Evolutionary conservation across 2,329 filamentous ascomycete genomes (phyloP), one percentile per base, ranked within the genome.

Genomic region (Calonectria leucothoes): DNA sequence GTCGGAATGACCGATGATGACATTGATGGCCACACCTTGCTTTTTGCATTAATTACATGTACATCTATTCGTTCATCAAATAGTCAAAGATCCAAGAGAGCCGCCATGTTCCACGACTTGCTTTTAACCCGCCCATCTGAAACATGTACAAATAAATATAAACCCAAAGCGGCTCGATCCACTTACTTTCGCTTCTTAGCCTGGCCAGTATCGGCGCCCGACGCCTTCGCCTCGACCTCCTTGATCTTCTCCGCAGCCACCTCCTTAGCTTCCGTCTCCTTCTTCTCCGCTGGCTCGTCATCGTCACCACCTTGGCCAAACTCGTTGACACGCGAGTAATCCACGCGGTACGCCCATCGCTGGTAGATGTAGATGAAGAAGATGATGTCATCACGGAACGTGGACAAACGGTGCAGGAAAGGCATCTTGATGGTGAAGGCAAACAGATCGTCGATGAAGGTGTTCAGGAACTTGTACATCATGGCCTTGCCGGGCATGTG

Each of bases 361-460:
- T 99, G 97, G 86, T 99, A 99, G 5, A 99, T 80, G 86, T 98
- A 99, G 72, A 99, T 90, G 83, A 99, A 99, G 89, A 99, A 99
- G 82, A 99, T 98, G 77, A 99, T 89, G 82, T 99, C 97, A 83
- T 99, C 97, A 74, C 97, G 91, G 76, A 99, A 90, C 0, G 97
- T 98, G 0, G 97, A 95, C 65, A 99, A 88, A 20, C 97, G 92
- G 85, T 99, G 97, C 66, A 99, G 89, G 75, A 96, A 92, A 0
- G 97, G 97, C 97, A 99, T 99, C 88, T 98, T 98, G 88, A 99
- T 98, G 48, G 97, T 99, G 82, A 98, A 99, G 2, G 97, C 97
- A 82, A 99, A 99, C 37, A 99, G 89, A 82, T 99, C 97, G 85
- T 99, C 97, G 83, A 99, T 98, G 84, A 99, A 99, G 6, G 97